Conservation (phyloP, 1,284 basidiomycete genomes). For the Mycosarcoma maydis region DNA sequence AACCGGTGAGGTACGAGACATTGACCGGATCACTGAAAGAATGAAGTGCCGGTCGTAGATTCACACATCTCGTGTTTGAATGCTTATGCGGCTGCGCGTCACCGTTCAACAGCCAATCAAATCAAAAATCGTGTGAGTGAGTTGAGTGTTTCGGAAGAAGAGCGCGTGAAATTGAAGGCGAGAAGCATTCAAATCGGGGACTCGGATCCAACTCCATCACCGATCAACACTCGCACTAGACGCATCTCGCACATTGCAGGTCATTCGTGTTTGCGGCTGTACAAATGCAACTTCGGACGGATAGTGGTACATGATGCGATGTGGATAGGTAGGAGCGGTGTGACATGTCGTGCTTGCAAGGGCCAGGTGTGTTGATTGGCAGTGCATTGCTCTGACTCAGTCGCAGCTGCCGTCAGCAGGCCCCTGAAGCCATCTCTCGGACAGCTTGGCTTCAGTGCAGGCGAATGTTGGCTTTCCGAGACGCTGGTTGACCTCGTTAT, state of each 20-base stretch:
- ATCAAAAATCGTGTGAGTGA: not conserved
- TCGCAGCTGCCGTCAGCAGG: slow-evolving; percentile 58
- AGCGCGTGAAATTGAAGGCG: slow-evolving; percentile 16
- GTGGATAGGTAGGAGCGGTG: too few relatives aligned
- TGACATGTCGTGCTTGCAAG: too few relatives aligned
- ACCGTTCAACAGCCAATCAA: slow-evolving; percentile 18
- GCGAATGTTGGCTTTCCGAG: slow-evolving; percentile 59
- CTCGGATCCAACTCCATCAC: not conserved
- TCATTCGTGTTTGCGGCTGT: too few relatives aligned
- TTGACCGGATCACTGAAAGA: slow-evolving; percentile 1
- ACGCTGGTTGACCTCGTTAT: slow-evolving; percentile 64
- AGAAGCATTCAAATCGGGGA: not conserved
- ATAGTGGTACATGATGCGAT: too few relatives aligned
- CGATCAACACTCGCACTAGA: too few relatives aligned
- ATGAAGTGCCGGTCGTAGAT: slow-evolving; percentile 1
- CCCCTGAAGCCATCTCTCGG: slow-evolving; percentile 60
- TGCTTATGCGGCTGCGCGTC: slow-evolving; percentile 17
- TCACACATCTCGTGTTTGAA: not conserved
- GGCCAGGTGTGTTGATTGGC: not conserved
- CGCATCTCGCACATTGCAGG: too few relatives aligned
- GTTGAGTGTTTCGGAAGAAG: not conserved
- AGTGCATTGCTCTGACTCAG: slow-evolving; percentile 21
- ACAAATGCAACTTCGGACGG: too few relatives aligned
- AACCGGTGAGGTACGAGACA: not conserved
- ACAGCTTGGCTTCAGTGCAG: slow-evolving; percentile 53